A percentile compares a stretch with the other conserved stretches of the same genome.
phyloP scores from a whole-genome alignment of 2,329 filamentous ascomycete genomes.

The Claviceps capensis region DNA sequence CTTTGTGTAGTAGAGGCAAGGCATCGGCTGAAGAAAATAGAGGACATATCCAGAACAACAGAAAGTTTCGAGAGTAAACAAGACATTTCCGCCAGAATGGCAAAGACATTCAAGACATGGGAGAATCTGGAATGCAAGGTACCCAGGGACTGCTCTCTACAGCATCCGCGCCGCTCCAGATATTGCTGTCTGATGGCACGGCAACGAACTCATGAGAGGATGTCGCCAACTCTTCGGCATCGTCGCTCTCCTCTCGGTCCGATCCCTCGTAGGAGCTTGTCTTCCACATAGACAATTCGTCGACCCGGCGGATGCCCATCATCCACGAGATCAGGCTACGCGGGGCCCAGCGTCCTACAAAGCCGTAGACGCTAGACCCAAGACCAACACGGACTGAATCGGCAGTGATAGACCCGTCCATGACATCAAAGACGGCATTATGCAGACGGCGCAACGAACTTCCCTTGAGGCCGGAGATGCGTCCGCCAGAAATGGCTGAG shows the following conservation, averaged over 20 bases:
- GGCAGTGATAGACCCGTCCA: slow-evolving; percentile 50
- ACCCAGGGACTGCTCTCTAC: slow-evolving; percentile 33
- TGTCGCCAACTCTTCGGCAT: slow-evolving; percentile 17
- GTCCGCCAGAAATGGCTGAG: slow-evolving; percentile 41
- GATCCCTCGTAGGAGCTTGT: slow-evolving; percentile 26
- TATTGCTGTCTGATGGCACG: slow-evolving; percentile 29
- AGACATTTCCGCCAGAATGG: not conserved
- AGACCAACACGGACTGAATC: slow-evolving; percentile 67
- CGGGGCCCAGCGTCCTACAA: slow-evolving; percentile 73
- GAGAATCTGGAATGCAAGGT: slow-evolving; percentile 13
- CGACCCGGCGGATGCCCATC: slow-evolving; percentile 62
- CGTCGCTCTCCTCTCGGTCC: slow-evolving; percentile 22
- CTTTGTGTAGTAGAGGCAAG: not conserved
- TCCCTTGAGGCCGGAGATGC: slow-evolving; percentile 47
- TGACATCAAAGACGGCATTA: slow-evolving; percentile 78
- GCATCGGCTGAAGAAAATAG: too few relatives aligned
- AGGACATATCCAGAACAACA: too few relatives aligned
- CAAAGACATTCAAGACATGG: not conserved
- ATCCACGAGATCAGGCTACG: slow-evolving; percentile 76
- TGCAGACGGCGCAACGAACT: slow-evolving; percentile 69
- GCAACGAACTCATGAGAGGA: slow-evolving; percentile 34
- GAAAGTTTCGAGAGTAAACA: too few relatives aligned
- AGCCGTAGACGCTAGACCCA: slow-evolving; percentile 70
- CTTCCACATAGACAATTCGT: slow-evolving; percentile 42
- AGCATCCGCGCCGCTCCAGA: slow-evolving; percentile 27